phyloP scores from a whole-genome alignment of 352 stramenopile genomes.

The Globisporangium yorkense region DNA sequence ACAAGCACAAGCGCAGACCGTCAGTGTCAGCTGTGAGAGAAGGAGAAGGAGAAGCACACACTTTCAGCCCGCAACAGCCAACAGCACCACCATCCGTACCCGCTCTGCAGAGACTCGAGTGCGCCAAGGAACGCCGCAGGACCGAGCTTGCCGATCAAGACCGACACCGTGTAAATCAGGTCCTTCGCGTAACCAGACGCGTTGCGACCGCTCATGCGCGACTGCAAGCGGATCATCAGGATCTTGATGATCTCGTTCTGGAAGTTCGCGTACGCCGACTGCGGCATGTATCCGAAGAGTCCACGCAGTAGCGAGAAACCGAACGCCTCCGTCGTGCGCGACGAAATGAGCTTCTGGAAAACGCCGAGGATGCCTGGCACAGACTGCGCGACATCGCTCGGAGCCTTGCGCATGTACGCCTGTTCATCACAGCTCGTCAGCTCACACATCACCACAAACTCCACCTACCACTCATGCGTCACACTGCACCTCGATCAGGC shows the following conservation, averaged over 20 bases:
- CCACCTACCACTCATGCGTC: not conserved
- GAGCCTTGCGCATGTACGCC: slow-evolving; percentile 95
- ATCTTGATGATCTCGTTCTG: slow-evolving; percentile 93
- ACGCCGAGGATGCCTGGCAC: slow-evolving; percentile 91
- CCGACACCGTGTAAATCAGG: slow-evolving; percentile 87
- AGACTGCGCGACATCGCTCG: slow-evolving; percentile 79
- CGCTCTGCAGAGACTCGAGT: slow-evolving; percentile 85
- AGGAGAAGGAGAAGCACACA: slow-evolving; percentile 13
- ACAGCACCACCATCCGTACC: slow-evolving; percentile 34
- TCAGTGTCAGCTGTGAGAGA: not conserved
- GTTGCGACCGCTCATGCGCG: slow-evolving; percentile 87
- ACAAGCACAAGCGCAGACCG: not conserved
- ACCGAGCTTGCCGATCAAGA: slow-evolving; percentile 88
- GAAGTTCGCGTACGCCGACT: slow-evolving; percentile 60
- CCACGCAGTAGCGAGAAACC: slow-evolving; percentile 91
- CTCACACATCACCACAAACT: not conserved
- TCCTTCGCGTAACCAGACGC: slow-evolving; percentile 77
- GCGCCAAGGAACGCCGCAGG: slow-evolving; percentile 66
- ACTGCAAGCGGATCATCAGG: slow-evolving; percentile 92
- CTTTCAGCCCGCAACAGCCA: too few relatives aligned
- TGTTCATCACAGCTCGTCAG: slow-evolving; percentile 6
- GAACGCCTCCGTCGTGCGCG: slow-evolving; percentile 88
- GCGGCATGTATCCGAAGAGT: slow-evolving; percentile 87
- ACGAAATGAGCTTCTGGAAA: slow-evolving; percentile 98
- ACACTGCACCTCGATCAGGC: slow-evolving; percentile 85